phyloP scores from a whole-genome alignment of 208 protist species.

The Sergeia podlipaevii region DNA sequence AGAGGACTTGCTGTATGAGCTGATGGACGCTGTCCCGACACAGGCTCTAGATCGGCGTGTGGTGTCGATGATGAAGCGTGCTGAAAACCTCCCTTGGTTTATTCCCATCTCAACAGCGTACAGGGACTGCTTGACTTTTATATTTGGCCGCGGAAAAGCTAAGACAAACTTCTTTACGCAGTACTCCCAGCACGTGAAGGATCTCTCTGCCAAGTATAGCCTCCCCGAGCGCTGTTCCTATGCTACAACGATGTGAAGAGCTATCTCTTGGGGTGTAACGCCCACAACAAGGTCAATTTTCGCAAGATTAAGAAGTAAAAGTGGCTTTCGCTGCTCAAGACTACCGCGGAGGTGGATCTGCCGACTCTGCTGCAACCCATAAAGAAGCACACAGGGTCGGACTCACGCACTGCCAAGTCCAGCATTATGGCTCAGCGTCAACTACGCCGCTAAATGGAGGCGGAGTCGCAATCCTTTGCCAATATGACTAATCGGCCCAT shows the following conservation, averaged over 20 bases:
- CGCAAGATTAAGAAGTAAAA: slow-evolving; percentile 51
- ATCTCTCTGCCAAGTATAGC: slow-evolving; percentile 46
- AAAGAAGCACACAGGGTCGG: slow-evolving; percentile 38
- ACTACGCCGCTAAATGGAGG: no score
- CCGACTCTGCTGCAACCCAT: slow-evolving; percentile 69
- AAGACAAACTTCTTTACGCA: slow-evolving; percentile 50
- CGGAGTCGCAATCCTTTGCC: no score
- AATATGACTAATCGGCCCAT: no score
- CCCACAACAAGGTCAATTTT: slow-evolving; percentile 29
- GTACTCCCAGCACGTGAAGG: slow-evolving; percentile 41
- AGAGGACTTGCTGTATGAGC: slow-evolving; percentile 80
- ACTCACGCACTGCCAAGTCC: slow-evolving; percentile 48
- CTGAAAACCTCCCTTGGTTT: slow-evolving; percentile 79
- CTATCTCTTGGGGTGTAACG: slow-evolving; percentile 37
- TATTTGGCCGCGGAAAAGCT: slow-evolving; percentile 88
- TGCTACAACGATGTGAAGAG: slow-evolving; percentile 17
- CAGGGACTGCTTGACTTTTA: slow-evolving; percentile 44
- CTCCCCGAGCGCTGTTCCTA: slow-evolving; percentile 51
- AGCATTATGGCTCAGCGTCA: slow-evolving; percentile 27
- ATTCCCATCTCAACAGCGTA: slow-evolving; percentile 72
- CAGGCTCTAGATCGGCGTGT: slow-evolving; percentile 89
- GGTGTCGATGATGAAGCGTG: slow-evolving; percentile 81
- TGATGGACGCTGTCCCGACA: slow-evolving; percentile 78
- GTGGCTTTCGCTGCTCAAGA: slow-evolving; percentile 43
- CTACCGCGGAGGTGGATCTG: slow-evolving; percentile 55